phyloP scores from a whole-genome alignment of 78 protist species.

The Pigoraptor vietnamica region DNA sequence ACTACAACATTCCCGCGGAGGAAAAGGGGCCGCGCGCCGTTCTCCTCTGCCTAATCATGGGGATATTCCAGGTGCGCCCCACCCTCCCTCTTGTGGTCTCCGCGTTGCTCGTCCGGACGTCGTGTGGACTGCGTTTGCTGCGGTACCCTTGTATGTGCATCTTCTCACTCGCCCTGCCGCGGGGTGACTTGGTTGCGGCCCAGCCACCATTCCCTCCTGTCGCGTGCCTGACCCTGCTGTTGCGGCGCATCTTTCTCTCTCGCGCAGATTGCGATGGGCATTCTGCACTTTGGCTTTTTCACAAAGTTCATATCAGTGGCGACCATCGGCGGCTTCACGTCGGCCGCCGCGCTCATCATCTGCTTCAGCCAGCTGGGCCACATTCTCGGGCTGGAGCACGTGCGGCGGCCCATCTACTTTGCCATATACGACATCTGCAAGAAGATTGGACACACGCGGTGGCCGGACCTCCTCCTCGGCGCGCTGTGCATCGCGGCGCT shows the following conservation, averaged over 20 bases:
- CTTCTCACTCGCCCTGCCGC: no score
- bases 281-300: not conserved
- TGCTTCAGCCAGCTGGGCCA: not conserved
- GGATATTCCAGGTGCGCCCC: not conserved
- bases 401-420: not conserved
- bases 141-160: no score
- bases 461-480: not conserved
- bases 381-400: not conserved
- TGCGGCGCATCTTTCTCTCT: no score
- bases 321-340: constrained; percentile 1
- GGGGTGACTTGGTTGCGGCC: no score
- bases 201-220: no score
- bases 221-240: no score
- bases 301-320: not conserved
- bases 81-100: no score
- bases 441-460: not conserved
- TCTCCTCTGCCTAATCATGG: not conserved
- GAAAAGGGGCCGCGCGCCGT: not conserved
- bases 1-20: not conserved
- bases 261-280: not conserved
- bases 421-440: not conserved
- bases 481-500: not conserved
- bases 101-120: not conserved
- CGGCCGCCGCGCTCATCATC: constrained; percentile 12
- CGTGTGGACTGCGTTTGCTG: no score